Evolutionary conservation across 306 rosid species (phyloP).

Genomic region (Vicia villosa): DNA sequence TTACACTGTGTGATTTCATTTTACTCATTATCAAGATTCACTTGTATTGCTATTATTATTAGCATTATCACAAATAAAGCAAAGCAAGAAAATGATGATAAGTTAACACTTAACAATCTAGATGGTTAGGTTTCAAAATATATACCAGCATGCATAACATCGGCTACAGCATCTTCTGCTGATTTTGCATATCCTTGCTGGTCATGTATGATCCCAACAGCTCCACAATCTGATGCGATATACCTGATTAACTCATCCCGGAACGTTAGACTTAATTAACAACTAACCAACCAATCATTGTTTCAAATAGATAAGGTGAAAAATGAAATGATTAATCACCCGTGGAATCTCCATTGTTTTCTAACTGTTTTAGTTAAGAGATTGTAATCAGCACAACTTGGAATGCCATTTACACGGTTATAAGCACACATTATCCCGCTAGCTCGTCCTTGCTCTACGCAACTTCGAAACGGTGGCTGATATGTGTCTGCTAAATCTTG

Average conservation of each 20-base stretch:
- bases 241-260: conserved; percentile 52
- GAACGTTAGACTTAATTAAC: background rate
- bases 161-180: conserved; percentile 81
- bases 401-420: conserved; percentile 84
- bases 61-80: background rate
- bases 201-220: conserved; percentile 63
- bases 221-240: conserved; percentile 86
- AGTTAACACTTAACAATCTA: background rate
- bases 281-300: background rate
- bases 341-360: conserved; percentile 70
- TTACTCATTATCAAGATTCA: background rate
- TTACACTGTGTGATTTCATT: background rate
- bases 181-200: conserved; percentile 58
- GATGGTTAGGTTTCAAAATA: background rate
- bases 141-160: conserved; percentile 78
- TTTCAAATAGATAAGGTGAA: background rate
- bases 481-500: conserved; percentile 90
- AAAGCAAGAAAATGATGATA: background rate
- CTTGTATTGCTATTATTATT: background rate
- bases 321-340: conserved; percentile 42
- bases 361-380: conserved; percentile 67
- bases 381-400: conserved; percentile 77
- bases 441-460: conserved; percentile 67
- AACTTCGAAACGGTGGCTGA: conserved; percentile 86
- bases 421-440: conserved; percentile 97